Percentiles rank a stretch among this genome's conserved stretches.
phyloP scores from a whole-genome alignment of 2,329 filamentous ascomycete genomes.

The Fusarium haematococcum region DNA sequence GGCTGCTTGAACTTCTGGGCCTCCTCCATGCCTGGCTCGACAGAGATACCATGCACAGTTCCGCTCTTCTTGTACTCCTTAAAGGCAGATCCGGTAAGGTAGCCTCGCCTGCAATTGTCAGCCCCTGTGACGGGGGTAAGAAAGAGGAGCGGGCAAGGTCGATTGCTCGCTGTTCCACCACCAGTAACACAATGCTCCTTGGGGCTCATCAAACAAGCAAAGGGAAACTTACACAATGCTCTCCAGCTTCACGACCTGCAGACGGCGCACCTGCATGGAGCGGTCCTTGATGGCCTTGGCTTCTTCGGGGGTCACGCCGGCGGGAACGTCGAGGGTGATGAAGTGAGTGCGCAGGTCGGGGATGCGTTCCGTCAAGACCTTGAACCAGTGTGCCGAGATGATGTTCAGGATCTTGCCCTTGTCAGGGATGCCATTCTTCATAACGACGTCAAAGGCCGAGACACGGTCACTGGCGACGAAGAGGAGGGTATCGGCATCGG shows the following conservation, averaged over 20 bases:
- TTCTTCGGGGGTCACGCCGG: conserved; percentile 57
- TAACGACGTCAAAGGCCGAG: conserved; percentile 91
- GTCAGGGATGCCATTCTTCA: conserved; percentile 68
- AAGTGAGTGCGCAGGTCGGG: conserved; percentile 66
- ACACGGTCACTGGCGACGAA: conserved; percentile 92
- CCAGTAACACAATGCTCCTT: not conserved
- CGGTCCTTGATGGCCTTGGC: conserved; percentile 67
- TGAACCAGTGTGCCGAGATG: conserved; percentile 66
- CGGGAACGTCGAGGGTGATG: conserved; percentile 57
- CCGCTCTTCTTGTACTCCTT: conserved; percentile 74
- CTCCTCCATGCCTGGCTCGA: conserved; percentile 73
- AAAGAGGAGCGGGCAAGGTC: not conserved
- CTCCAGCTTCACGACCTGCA: conserved; percentile 78
- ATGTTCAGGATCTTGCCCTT: conserved; percentile 66
- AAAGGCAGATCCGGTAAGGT: conserved; percentile 89
- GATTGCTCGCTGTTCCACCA: not conserved
- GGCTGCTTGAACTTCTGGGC: conserved; percentile 72
- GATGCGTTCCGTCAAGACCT: conserved; percentile 57
- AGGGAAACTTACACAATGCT: conserved; percentile 33
- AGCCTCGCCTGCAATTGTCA: conserved; percentile 66
- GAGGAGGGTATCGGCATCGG: conserved; percentile 74
- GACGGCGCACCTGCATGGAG: conserved; percentile 80
- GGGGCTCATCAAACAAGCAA: not conserved
- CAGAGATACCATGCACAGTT: conserved; percentile 82
- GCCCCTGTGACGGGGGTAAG: not conserved